Percentiles rank a stretch among this genome's conserved stretches.
These are phyloP conservation scores for Cercophora newfieldiana DNA, from an alignment of 495 filamentous ascomycete genomes.

Conservation along the genomic window DNA sequence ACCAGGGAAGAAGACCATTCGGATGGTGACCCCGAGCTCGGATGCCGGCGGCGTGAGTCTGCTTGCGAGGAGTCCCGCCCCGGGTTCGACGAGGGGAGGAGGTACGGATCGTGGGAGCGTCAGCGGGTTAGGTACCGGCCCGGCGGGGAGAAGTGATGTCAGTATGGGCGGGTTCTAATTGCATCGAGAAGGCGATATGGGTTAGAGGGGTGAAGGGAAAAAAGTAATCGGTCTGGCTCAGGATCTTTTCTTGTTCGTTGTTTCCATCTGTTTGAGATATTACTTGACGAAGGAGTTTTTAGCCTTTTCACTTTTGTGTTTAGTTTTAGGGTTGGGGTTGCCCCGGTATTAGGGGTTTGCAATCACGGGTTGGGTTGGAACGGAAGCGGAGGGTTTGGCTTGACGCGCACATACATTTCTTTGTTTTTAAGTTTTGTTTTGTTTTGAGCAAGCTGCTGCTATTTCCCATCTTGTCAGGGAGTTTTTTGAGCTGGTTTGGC, in stretches of 20 bases:
- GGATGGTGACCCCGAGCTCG: conserved; percentile 29
- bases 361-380: not conserved
- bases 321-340: not conserved
- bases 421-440: not conserved
- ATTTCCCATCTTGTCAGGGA: too few species aligned
- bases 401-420: not conserved
- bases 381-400: not conserved
- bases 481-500: not conserved
- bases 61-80: conserved; percentile 15
- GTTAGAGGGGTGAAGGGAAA: not conserved
- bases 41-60: conserved; percentile 32
- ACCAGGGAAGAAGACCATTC: conserved; percentile 17
- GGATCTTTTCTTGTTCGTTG: not conserved
- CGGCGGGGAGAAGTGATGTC: conserved; percentile 11
- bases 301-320: not conserved
- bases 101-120: not conserved
- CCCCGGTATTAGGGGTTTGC: not conserved
- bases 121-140: not conserved
- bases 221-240: conserved; percentile 1
- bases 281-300: not conserved
- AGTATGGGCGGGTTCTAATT: conserved; percentile 11
- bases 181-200: not conserved
- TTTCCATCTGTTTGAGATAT: not conserved
- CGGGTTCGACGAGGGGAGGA: not conserved
- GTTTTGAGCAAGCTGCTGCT: too few species aligned